Evolutionary conservation across 2,329 filamentous ascomycete genomes (phyloP), one percentile per base, ranked within the genome.

Genomic region (Alternaria solani): DNA sequence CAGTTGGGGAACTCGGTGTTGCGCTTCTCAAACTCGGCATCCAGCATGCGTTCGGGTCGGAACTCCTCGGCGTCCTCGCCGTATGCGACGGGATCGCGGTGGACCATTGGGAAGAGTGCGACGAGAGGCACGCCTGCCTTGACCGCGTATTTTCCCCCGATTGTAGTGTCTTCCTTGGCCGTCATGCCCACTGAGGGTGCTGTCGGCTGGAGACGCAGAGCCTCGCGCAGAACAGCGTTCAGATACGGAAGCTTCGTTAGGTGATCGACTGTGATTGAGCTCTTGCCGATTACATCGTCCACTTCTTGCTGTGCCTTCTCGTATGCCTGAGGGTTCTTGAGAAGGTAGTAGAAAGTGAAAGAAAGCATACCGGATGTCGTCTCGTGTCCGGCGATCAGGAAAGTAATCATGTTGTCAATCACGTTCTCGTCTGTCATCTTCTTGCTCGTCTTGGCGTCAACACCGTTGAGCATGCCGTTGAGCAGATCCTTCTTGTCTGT

Each of bases 371-470:
- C 76, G 12, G 77, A 78, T 4, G 77, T 79, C 1, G 76, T 78
- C 76, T 80, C 62, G 75, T 79, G 61, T 4, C 72, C 70, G 38
- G 67, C 85, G 70, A 68, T 88, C 41, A 90, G 84, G 81, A 91
- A 90, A 2, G 85, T 85, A 54, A 91, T 86, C 65, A 92, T 87
- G 73, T 92, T 89, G 74, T 91, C 87, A 48, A 89, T 83, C 49
- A 91, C 84, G 60, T 86, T 85, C 9, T 85, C 84, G 5, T 90
- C 85, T 11, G 79, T 83, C 64, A 92, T 80, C 2, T 77, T 78
- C 59, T 83, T 80, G 28, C 86, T 87, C 0, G 88, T 90, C 69
- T 89, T 83, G 0, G 87, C 85, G 64, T 92, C 89, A 41, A 81
- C 83, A 12, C 80, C 83, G 55, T 84, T 82, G 59, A 91, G 73